phyloP scores from a whole-genome alignment of 1,139 yeast genomes.

The Candida tetrigidarum region DNA sequence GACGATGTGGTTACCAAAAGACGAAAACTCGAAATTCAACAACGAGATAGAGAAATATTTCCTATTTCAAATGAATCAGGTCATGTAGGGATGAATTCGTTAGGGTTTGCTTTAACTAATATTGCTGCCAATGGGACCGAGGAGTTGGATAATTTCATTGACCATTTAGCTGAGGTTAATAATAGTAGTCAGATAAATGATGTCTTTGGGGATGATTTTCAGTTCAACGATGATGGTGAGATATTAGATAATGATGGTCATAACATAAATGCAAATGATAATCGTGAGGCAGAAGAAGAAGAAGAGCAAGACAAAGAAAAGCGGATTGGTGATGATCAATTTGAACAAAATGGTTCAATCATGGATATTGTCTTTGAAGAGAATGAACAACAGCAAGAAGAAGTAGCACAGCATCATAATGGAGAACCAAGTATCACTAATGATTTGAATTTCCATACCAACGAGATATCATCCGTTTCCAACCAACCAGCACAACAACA shows the following conservation, averaged over 20 bases:
- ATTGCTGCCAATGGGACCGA: slow-evolving; percentile 10
- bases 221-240: slow-evolving; percentile 21
- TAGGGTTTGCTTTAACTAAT: slow-evolving; percentile 6
- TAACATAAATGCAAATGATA: background rate
- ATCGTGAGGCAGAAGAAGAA: too few species aligned
- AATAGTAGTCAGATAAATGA: background rate
- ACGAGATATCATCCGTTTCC: background rate
- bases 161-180: slow-evolving; percentile 11
- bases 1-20: slow-evolving; percentile 14
- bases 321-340: background rate
- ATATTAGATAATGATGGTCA: slow-evolving; percentile 11
- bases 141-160: slow-evolving; percentile 18
- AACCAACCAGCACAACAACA: background rate
- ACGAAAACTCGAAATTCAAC: slow-evolving; percentile 21
- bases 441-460: slow-evolving; percentile 13
- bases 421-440: slow-evolving; percentile 12
- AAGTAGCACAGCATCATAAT: slow-evolving; percentile 4
- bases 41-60: slow-evolving; percentile 12
- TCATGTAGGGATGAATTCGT: background rate
- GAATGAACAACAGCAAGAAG: slow-evolving; percentile 5
- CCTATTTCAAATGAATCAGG: background rate
- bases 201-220: slow-evolving; percentile 16
- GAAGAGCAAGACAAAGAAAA: background rate
- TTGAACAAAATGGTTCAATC: slow-evolving; percentile 4
- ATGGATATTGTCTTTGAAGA: slow-evolving; percentile 15